Conservation (phyloP, 352 stramenopile species). For the Blastocystis sp. region DNA sequence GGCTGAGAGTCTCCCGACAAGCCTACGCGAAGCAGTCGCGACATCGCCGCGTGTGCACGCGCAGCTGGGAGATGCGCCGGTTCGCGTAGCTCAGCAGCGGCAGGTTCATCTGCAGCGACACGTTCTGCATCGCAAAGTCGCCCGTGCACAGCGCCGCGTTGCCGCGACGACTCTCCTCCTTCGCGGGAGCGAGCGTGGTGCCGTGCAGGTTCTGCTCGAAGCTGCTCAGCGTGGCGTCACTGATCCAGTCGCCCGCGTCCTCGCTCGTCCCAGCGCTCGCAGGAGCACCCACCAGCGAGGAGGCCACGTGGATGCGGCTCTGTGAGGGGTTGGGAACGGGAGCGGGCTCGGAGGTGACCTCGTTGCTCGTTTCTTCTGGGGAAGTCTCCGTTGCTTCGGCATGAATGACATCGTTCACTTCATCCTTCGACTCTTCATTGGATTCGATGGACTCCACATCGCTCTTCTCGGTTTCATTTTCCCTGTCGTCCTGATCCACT, state of each 20-base stretch:
- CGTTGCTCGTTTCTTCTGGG: not conserved
- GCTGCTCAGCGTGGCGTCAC: not conserved
- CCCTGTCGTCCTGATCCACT: not conserved
- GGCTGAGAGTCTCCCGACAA: not conserved
- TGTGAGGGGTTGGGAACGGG: too few species aligned
- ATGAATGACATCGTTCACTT: too few species aligned
- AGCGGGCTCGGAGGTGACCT: not conserved
- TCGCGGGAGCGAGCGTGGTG: not conserved
- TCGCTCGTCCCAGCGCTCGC: too few species aligned
- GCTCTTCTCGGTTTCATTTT: not conserved
- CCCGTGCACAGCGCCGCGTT: slow-evolving; percentile 31
- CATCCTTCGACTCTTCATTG: too few species aligned
- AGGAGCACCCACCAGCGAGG: too few species aligned
- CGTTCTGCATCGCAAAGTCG: slow-evolving; percentile 55
- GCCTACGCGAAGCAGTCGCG: slow-evolving; percentile 26
- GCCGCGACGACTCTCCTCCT: not conserved
- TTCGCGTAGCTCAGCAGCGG: slow-evolving; percentile 21
- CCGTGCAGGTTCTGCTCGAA: not conserved
- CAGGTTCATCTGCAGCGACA: slow-evolving; percentile 49
- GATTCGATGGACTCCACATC: not conserved
- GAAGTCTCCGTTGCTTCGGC: too few species aligned
- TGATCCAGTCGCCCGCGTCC: slow-evolving; percentile 19
- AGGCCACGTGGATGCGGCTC: not conserved
- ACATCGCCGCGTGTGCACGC: slow-evolving; percentile 31
- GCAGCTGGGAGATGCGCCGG: slow-evolving; percentile 8